Base-by-base conservation (phyloP, 2,329 filamentous ascomycete genomes). In the Claviceps cyperi region DNA sequence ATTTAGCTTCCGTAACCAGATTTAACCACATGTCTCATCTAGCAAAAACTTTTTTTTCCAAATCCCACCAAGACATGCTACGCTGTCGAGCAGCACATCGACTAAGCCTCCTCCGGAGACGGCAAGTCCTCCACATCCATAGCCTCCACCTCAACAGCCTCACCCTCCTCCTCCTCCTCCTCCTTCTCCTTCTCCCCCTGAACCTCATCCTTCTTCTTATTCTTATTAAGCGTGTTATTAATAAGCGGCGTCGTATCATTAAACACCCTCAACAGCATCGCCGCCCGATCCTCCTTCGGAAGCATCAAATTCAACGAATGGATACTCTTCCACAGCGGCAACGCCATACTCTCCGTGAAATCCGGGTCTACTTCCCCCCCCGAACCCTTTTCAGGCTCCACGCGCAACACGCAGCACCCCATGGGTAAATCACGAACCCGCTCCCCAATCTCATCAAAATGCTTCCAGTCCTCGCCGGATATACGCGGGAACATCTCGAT, bases 401-500 rank as follows among this genome's bases (percentile, higher is more conserved):
- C 75, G 47, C 86, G 78, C 17, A 98, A 73, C 43, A 98, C 86
- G 63, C 86, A 94, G 71, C 92, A 98, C 24, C 92, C 92, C 81
- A 94, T 90, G 43, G 78, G 77, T 11, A 96, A 80, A 54, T 87
- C 81, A 45, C 81, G 74, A 1, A 94, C 84, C 48, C 83, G 77
- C 67, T 90, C 84, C 53, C 88, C 90, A 53, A 97, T 91, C 71
- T 97, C 92, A 53, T 84, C 84, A 37, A 96, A 78, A 46, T 80
- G 74, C 63, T 80, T 76, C 79, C 83, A 90, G 51, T 79, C 83
- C 49, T 82, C 80, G 52, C 83, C 80, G 54, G 80, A 75, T 53
- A 97, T 81, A 64, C 88, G 90, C 48, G 91, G 90, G 70, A 98
- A 98, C 87, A 98, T 95, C 69, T 98, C 91, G 49, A 90, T 83